A percentile compares a stretch with the other conserved stretches of the same genome.
Evolutionary conservation across 2,329 filamentous ascomycete species (phyloP).

Genomic region (Hymenoscyphus infarciens): DNA sequence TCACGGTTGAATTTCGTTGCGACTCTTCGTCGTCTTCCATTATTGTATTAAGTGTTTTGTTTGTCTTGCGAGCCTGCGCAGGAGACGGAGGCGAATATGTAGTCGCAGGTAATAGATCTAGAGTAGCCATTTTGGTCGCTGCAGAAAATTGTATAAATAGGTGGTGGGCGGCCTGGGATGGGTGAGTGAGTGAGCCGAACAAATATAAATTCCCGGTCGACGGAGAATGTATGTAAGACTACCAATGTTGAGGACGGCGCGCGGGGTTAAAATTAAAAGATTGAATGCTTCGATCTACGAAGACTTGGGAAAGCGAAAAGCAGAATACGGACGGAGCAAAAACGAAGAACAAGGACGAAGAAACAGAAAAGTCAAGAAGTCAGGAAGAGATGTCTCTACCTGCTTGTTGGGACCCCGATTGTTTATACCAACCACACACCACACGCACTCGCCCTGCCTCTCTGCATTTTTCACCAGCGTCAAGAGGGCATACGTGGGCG

Average conservation of each 20-base stretch:
- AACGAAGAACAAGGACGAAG: slow-evolving; percentile 16
- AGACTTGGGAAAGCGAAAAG: slow-evolving; percentile 29
- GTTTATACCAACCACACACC: slow-evolving; percentile 28
- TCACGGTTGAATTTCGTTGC: slow-evolving; percentile 29
- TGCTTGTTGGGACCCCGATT: slow-evolving; percentile 22
- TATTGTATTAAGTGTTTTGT: slow-evolving; percentile 60
- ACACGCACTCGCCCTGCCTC: slow-evolving; percentile 2
- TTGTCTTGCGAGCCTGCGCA: slow-evolving; percentile 51
- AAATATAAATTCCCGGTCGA: slow-evolving; percentile 21
- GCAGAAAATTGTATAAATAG: slow-evolving; percentile 17
- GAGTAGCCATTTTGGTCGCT: slow-evolving; percentile 33
- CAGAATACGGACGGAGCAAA: slow-evolving; percentile 12
- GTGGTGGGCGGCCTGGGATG: not conserved
- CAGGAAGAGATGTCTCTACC: slow-evolving; percentile 17
- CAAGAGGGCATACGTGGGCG: slow-evolving; percentile 24
- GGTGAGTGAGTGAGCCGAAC: slow-evolving; percentile 9
- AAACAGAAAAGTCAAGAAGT: slow-evolving; percentile 25
- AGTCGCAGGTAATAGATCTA: slow-evolving; percentile 44
- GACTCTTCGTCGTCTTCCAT: slow-evolving; percentile 50
- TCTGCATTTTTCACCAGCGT: slow-evolving; percentile 14
- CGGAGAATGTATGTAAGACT: slow-evolving; percentile 29
- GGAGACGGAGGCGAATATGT: slow-evolving; percentile 47
- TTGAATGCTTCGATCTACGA: slow-evolving; percentile 39
- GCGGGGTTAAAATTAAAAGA: slow-evolving; percentile 33
- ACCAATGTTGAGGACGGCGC: slow-evolving; percentile 27